Conservation (phyloP, 2,329 filamentous ascomycete species). For the Claviceps capensis region DNA sequence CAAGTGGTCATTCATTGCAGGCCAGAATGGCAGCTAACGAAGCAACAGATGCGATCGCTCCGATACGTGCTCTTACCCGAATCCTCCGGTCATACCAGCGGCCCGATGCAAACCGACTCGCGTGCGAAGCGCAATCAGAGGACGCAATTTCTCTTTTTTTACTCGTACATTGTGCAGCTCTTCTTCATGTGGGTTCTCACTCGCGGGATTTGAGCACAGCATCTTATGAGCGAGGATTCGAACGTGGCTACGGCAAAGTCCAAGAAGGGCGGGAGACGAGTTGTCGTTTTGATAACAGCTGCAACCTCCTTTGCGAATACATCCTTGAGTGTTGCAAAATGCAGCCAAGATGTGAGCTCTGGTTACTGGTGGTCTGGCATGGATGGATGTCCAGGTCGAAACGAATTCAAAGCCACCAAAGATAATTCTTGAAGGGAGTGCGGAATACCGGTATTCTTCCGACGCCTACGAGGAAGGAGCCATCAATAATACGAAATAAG, state of each 20-base stretch:
- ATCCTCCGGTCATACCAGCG: slow-evolving; percentile 50
- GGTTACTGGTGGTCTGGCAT: too few species aligned
- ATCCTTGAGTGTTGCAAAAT: too few species aligned
- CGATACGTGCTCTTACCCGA: slow-evolving; percentile 94
- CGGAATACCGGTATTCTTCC: too few species aligned
- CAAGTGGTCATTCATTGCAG: background rate
- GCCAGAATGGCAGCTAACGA: background rate
- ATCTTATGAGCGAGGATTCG: background rate
- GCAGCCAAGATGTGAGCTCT: too few species aligned
- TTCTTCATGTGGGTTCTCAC: slow-evolving; percentile 78
- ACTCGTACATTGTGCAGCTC: slow-evolving; percentile 88
- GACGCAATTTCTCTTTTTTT: slow-evolving; percentile 85
- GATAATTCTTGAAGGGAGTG: too few species aligned
- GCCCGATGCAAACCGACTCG: slow-evolving; percentile 57
- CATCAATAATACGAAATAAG: too few species aligned
- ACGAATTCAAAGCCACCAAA: too few species aligned
- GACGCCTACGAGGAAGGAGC: too few species aligned
- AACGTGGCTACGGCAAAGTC: background rate
- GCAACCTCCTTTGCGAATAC: too few species aligned
- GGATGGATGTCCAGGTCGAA: too few species aligned
- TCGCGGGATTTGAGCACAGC: slow-evolving; percentile 20
- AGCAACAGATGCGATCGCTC: slow-evolving; percentile 66
- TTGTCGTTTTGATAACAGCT: too few species aligned
- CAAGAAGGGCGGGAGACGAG: background rate
- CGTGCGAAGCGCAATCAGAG: slow-evolving; percentile 75